A percentile compares a stretch with the other conserved stretches of the same genome.
Evolutionary conservation across 306 rosid genomes (phyloP).

Genomic region (Acacia crassicarpa): DNA sequence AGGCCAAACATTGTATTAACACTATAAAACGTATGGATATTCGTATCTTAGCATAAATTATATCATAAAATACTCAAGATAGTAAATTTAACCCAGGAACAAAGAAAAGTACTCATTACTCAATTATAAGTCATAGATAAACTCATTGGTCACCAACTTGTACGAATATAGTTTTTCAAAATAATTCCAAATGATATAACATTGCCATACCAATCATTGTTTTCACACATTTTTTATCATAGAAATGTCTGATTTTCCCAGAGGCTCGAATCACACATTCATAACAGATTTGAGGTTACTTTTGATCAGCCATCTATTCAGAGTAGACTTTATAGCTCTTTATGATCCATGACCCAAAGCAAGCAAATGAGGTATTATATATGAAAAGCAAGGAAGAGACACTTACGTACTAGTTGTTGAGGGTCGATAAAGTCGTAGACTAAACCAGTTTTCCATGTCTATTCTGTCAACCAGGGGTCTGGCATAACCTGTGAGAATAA

Average conservation of each 20-base stretch:
- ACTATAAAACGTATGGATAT: background rate
- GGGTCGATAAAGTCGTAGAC: constrained; percentile 79
- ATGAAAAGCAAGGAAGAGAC: constrained; percentile 26
- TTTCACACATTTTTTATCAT: background rate
- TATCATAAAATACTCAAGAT: background rate
- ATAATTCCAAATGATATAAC: background rate
- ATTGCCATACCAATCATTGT: background rate
- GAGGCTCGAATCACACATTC: background rate
- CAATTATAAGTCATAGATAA: background rate
- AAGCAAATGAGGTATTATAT: background rate
- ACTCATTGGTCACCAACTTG: background rate
- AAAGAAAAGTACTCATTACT: background rate
- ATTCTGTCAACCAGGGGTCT: constrained; percentile 91
- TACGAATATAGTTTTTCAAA: background rate
- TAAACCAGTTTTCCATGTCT: constrained; percentile 62
- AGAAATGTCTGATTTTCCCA: background rate
- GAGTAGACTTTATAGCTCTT: background rate
- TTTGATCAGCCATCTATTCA: background rate
- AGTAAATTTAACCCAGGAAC: background rate
- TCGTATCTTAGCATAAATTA: background rate
- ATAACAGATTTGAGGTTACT: background rate
- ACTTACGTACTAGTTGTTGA: constrained; percentile 84
- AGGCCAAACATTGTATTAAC: background rate
- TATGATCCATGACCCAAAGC: background rate
- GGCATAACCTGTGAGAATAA: constrained; percentile 72